Conservation (phyloP, 148 eudicot species). For the Amaranthus hypochondriacus region DNA sequence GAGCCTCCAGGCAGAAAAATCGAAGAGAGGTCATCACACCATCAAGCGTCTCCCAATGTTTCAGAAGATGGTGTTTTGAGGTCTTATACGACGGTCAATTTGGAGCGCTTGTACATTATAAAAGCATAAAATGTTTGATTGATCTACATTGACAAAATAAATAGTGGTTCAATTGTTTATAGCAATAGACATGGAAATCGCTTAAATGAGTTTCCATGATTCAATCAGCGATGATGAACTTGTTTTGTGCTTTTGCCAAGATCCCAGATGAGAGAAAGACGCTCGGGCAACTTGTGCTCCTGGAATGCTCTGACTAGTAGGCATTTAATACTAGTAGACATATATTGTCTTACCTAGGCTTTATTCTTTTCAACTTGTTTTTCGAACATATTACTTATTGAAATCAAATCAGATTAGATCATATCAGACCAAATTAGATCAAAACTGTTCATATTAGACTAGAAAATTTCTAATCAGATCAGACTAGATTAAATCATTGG, state of each 20-base stretch:
- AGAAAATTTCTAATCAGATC: too few species aligned
- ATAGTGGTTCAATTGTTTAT: slow-evolving; percentile 8
- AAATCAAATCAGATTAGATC: too few species aligned
- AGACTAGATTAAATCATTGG: too few species aligned
- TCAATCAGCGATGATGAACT: not conserved
- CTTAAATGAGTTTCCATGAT: not conserved
- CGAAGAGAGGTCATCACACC: not conserved
- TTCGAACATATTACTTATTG: too few species aligned
- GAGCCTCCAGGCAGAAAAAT: not conserved
- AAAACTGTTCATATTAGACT: too few species aligned
- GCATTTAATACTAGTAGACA: not conserved
- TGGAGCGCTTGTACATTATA: slow-evolving; percentile 10
- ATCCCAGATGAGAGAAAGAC: not conserved
- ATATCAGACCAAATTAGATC: too few species aligned
- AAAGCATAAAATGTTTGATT: slow-evolving; percentile 1
- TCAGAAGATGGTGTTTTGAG: not conserved
- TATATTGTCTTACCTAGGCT: too few species aligned
- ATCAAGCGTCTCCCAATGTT: not conserved
- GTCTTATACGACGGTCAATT: not conserved
- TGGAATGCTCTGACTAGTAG: not conserved
- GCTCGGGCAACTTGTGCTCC: not conserved
- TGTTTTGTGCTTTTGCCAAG: not conserved
- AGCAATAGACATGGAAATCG: not conserved
- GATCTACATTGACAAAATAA: not conserved
- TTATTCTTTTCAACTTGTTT: too few species aligned